phyloP scores from a whole-genome alignment of 2,329 filamentous ascomycete species.

The Drechslerella stenobrocha region DNA sequence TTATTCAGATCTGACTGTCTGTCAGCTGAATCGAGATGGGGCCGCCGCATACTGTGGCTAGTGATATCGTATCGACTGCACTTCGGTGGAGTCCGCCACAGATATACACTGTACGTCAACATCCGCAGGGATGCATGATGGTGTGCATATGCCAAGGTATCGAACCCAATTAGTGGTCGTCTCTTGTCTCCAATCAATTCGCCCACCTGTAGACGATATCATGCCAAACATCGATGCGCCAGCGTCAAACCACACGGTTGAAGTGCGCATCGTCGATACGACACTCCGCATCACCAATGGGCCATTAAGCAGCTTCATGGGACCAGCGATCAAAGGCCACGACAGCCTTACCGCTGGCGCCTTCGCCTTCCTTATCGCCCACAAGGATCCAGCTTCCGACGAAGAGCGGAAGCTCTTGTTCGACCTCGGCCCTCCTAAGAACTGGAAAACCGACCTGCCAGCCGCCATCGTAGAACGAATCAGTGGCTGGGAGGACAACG shows the following conservation, averaged over 20 bases:
- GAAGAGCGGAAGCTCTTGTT: constrained; percentile 15
- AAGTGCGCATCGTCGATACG: constrained; percentile 31
- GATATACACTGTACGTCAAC: no score
- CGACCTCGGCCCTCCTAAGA: constrained; percentile 33
- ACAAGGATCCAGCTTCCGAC: constrained; percentile 4
- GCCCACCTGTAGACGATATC: neutral
- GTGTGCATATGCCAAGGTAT: constrained; percentile 4
- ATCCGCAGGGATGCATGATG: constrained; percentile 2
- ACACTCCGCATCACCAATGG: constrained; percentile 28
- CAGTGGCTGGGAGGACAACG: constrained; percentile 25
- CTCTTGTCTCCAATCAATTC: neutral
- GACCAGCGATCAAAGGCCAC: constrained; percentile 21
- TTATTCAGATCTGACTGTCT: neutral
- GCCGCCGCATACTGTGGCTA: no score
- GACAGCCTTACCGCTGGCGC: constrained; percentile 15
- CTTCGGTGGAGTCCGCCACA: no score
- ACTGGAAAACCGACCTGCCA: constrained; percentile 30
- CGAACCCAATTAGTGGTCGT: neutral
- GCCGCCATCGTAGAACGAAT: constrained; percentile 7
- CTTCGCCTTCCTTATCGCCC: constrained; percentile 28
- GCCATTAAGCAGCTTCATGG: constrained; percentile 18
- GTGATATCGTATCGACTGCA: no score
- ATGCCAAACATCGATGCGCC: constrained; percentile 16
- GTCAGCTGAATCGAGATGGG: neutral
- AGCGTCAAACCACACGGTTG: constrained; percentile 17